Conservation (phyloP, 2,329 filamentous ascomycete genomes). For the Colletotrichum sp. region DNA sequence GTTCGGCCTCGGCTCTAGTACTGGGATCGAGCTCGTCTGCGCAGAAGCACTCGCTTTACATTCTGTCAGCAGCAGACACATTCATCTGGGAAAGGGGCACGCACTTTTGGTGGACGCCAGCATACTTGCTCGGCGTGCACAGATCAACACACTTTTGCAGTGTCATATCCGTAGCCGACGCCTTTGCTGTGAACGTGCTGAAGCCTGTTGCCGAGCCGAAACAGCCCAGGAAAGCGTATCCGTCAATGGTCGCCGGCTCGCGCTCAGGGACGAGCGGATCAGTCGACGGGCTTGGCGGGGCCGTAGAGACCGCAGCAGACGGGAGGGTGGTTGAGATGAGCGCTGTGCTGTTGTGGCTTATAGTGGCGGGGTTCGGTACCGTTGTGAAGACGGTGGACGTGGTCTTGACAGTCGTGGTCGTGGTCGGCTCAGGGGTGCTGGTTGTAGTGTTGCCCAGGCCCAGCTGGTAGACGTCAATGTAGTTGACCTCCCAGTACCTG, state of each 20-base stretch:
- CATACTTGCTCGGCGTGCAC: slow-evolving; percentile 41
- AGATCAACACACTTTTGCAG: slow-evolving; percentile 40
- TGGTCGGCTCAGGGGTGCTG: slow-evolving; percentile 24
- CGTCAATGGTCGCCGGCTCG: slow-evolving; percentile 37
- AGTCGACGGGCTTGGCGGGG: slow-evolving; percentile 4
- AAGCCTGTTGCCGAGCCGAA: slow-evolving; percentile 43
- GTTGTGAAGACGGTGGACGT: slow-evolving; percentile 31
- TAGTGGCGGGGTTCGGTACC: slow-evolving; percentile 24
- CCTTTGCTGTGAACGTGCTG: slow-evolving; percentile 35
- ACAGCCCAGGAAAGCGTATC: slow-evolving; percentile 44
- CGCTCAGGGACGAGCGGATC: slow-evolving; percentile 23
- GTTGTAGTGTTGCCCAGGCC: slow-evolving; percentile 12
- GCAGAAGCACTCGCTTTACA: slow-evolving; percentile 46
- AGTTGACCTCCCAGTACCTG: slow-evolving; percentile 59
- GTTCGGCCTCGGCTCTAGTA: slow-evolving; percentile 38
- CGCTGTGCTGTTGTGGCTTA: not conserved
- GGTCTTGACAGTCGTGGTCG: slow-evolving; percentile 29
- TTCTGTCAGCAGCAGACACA: not conserved
- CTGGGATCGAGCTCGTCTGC: slow-evolving; percentile 43
- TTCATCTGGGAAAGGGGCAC: not conserved
- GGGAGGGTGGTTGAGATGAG: slow-evolving; percentile 1
- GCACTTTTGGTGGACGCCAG: slow-evolving; percentile 41
- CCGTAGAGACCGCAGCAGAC: not conserved
- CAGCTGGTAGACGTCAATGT: slow-evolving; percentile 52
- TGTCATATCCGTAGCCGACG: slow-evolving; percentile 41